Evolutionary conservation across 106 monocot species (phyloP).

Genomic region (Dendrobium nobile): DNA sequence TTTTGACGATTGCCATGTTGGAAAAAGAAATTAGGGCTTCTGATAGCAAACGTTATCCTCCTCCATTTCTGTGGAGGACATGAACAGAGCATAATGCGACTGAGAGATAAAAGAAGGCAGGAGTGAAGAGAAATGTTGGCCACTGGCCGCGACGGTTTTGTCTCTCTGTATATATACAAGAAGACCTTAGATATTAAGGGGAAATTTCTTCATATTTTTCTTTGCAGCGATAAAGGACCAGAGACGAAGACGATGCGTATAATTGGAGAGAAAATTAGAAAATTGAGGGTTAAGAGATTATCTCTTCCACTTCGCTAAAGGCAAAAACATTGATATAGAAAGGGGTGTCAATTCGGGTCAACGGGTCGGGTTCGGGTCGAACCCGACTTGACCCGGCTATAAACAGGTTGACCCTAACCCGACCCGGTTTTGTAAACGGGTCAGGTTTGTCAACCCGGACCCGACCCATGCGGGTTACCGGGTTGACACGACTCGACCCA

Average conservation of each 20-base stretch:
- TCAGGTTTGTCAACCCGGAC: too few relatives aligned
- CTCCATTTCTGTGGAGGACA: constrained; percentile 4
- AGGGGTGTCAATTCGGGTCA: too few relatives aligned
- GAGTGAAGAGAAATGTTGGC: not conserved
- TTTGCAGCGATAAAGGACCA: not conserved
- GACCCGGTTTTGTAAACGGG: too few relatives aligned
- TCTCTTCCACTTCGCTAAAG: not conserved
- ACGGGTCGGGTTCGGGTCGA: too few relatives aligned
- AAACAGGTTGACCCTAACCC: too few relatives aligned
- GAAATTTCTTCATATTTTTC: too few relatives aligned
- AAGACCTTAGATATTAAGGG: too few relatives aligned
- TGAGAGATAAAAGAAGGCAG: not conserved
- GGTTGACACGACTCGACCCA: too few relatives aligned
- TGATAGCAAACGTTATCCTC: not conserved
- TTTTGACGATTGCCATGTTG: constrained; percentile 61
- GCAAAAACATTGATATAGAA: not conserved
- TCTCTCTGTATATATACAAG: not conserved
- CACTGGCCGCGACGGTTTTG: not conserved
- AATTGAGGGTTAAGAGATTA: not conserved
- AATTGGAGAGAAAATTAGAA: not conserved
- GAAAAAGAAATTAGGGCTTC: constrained; percentile 8
- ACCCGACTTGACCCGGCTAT: too few relatives aligned
- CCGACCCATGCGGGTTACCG: too few relatives aligned
- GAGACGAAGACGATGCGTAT: not conserved
- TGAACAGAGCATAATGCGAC: not conserved